phyloP scores from a whole-genome alignment of 371 early-diverging fungal species.

The Synchytrium microbalum region DNA sequence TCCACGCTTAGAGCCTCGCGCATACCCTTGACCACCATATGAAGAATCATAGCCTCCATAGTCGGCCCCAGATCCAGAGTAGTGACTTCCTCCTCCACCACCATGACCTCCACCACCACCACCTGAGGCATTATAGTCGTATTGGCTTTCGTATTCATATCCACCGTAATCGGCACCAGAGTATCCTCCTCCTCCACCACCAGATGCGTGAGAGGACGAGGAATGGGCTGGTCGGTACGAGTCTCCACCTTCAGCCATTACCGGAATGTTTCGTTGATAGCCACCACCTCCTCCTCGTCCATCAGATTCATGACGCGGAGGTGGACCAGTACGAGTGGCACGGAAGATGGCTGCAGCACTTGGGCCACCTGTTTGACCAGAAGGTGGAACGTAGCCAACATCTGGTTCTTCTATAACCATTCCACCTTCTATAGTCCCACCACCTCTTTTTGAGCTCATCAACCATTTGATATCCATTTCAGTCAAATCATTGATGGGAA shows the following conservation, averaged over 20 bases:
- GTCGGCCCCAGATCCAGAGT: not conserved
- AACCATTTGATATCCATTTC: conserved; percentile 29
- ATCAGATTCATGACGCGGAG: no score
- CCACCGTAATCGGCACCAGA: not conserved
- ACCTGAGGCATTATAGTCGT: not conserved
- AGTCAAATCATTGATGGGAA: conserved; percentile 26
- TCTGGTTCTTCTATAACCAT: conserved; percentile 38
- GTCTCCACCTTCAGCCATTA: not conserved
- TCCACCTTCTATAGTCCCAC: conserved; percentile 34
- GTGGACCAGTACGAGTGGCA: no score
- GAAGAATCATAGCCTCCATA: not conserved
- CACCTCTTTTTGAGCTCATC: conserved; percentile 24
- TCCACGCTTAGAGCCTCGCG: not conserved
- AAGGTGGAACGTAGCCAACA: conserved; percentile 12
- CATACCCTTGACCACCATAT: conserved; percentile 2
- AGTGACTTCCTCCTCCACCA: not conserved
- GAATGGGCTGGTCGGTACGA: not conserved
- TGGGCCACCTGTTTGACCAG: not conserved
- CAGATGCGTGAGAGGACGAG: no score
- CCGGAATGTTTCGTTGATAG: not conserved
- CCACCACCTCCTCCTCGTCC: conserved; percentile 2
- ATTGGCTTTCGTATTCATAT: not conserved
- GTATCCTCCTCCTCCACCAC: not conserved
- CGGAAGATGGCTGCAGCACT: not conserved
- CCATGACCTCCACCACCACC: not conserved